Evolutionary conservation across 306 rosid species (phyloP).

Genomic region (Cicer cuneatum): DNA sequence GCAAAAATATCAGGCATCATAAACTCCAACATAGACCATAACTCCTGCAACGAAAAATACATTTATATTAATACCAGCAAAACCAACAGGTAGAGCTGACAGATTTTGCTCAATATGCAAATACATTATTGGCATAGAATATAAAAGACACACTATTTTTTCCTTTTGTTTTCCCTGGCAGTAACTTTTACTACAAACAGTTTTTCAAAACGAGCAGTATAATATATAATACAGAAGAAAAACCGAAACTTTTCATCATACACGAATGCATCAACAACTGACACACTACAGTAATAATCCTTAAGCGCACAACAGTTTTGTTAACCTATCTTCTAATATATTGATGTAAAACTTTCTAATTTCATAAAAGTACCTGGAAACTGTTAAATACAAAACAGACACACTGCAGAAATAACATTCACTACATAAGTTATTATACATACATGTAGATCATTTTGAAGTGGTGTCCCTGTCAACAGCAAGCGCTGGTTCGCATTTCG

Average conservation of each 20-base stretch:
- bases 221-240: not conserved
- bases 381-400: constrained; percentile 28
- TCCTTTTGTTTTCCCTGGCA: not conserved
- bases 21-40: constrained; percentile 96
- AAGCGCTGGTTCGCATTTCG: constrained; percentile 90
- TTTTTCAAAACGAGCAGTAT: not conserved
- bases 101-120: constrained; percentile 34
- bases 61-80: constrained; percentile 33
- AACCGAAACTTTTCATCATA: not conserved
- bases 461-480: constrained; percentile 98
- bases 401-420: constrained; percentile 28
- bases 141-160: constrained; percentile 8
- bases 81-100: constrained; percentile 15
- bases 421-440: constrained; percentile 44
- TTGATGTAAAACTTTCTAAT: not conserved
- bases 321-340: not conserved
- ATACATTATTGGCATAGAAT: constrained; percentile 14
- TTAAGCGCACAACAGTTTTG: constrained; percentile 12
- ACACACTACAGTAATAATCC: not conserved
- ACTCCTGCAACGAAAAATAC: constrained; percentile 69
- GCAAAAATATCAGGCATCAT: constrained; percentile 96
- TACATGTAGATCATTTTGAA: constrained; percentile 96
- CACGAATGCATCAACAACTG: not conserved
- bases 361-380: constrained; percentile 23
- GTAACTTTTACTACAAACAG: constrained; percentile 1